phyloP scores from a whole-genome alignment of 225 moss, liverwort and hornwort genomes.

The Thuidium tamariscinum region DNA sequence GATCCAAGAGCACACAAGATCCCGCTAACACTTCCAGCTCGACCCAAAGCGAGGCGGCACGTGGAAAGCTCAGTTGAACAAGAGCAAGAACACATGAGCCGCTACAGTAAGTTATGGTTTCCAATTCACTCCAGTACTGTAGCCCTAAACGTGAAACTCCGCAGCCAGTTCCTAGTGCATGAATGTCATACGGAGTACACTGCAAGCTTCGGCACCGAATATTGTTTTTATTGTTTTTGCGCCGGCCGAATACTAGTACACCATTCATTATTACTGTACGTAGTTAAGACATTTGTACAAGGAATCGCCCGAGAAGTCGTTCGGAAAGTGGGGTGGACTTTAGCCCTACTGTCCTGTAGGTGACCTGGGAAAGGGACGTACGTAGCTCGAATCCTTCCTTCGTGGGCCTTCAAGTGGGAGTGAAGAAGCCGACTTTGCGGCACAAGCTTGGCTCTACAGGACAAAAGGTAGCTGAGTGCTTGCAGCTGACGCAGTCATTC shows the following conservation, averaged over 20 bases:
- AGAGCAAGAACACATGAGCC: neutral
- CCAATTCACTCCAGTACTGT: neutral
- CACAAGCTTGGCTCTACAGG: neutral
- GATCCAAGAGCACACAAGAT: constrained; percentile 20
- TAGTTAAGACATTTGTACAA: neutral
- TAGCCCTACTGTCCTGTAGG: neutral
- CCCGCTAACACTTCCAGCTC: neutral
- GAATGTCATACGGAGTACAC: constrained; percentile 3
- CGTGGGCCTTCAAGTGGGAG: neutral
- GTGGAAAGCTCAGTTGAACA: neutral
- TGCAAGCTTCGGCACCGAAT: neutral
- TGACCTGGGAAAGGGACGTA: neutral
- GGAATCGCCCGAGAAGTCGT: neutral
- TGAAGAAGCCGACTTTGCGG: constrained; percentile 9
- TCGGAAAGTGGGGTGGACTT: constrained; percentile 21
- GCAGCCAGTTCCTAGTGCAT: constrained; percentile 30
- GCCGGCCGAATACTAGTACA: neutral
- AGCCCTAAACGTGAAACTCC: neutral
- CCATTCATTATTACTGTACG: neutral
- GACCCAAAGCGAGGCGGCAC: neutral
- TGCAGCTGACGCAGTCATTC: constrained; percentile 20
- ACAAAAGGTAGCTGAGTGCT: constrained; percentile 4
- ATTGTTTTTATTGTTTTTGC: neutral
- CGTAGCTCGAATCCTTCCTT: neutral
- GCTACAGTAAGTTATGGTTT: no score